Base-by-base conservation (phyloP, 1,139 yeast genomes). In the Blastobotrys niveus region DNA sequence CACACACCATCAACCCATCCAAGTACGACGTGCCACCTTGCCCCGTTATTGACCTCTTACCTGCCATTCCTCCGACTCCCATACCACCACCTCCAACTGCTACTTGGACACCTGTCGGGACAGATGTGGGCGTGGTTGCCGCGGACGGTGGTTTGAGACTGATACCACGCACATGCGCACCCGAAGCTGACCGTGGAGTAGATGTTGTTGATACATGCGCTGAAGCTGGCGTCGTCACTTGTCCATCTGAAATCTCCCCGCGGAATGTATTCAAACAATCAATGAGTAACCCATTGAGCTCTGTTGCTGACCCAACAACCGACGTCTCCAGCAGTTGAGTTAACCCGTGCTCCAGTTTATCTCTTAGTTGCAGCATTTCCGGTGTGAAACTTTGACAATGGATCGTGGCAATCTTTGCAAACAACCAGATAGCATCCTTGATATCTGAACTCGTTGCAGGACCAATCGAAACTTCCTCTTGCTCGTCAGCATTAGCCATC, bases 331-430 rank as follows among this genome's bases (percentile, higher is more conserved):
- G 66, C 8, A 82, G 57, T 5, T 64, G 64, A 21, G 73, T 68
- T 54, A 80, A 62, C 44, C 74, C 76, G 33, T 59, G 56, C 38
- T 62, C 48, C n/a, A 65, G 58, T 38, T 52, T 60, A 33, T 63
- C 66, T 27, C 60, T 54, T 20, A 63, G 56, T 45, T 57, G 50
- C 22, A 56, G 61, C 32, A 54, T 52, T 14, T 59, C 53, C 1
- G 40, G 33, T 5, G 52, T 32, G 24, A 49, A 51, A 10, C 47
- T 36, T 33, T 55, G 52, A 38, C 53, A 54, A 39, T 81, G 86
- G 45, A 82, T 77, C 51, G 81, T 73, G 26, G 81, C 62, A 9
- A 82, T 75, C 51, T 82, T 70, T 46, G 80, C 67, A 49, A 78
- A 70, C 26, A 79, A 66, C 25, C 65, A 57, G 7, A 72, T 62